phyloP scores from a whole-genome alignment of 768 basidiomycete genomes.

The Panaeolus cyanescens region DNA sequence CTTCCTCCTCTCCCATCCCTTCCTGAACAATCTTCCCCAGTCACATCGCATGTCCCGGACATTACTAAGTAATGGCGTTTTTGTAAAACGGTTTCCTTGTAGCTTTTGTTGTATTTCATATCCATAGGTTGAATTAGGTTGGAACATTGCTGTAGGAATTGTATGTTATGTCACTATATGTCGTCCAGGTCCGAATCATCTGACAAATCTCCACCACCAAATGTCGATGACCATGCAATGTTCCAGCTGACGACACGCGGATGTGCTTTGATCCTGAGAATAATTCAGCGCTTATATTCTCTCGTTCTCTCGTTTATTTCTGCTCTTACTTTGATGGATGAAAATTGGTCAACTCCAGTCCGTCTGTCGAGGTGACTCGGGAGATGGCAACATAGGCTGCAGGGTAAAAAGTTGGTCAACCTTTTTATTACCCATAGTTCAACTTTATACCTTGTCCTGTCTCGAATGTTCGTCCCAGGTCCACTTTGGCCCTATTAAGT shows the following conservation, averaged over 20 bases:
- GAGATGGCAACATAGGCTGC: slow-evolving; percentile 72
- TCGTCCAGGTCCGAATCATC: slow-evolving; percentile 25
- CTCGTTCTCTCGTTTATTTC: neutral
- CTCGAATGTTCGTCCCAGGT: slow-evolving; percentile 74
- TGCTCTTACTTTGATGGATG: slow-evolving; percentile 56
- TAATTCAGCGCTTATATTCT: neutral
- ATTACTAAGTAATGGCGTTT: neutral
- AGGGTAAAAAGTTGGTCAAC: neutral
- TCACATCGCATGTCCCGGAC: neutral
- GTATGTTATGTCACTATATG: slow-evolving; percentile 4
- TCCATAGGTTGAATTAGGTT: slow-evolving; percentile 1
- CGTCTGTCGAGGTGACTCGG: slow-evolving; percentile 63
- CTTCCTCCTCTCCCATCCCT: neutral
- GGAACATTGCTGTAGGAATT: slow-evolving; percentile 7
- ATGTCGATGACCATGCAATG: slow-evolving; percentile 29
- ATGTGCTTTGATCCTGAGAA: slow-evolving; percentile 56
- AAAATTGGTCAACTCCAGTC: slow-evolving; percentile 65
- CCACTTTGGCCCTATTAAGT: slow-evolving; percentile 75
- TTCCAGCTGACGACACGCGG: slow-evolving; percentile 60
- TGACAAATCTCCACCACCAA: slow-evolving; percentile 13
- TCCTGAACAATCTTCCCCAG: neutral
- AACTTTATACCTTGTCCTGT: slow-evolving; percentile 63
- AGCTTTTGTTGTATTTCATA: slow-evolving; percentile 15
- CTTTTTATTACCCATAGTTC: neutral
- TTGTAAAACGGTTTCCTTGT: slow-evolving; percentile 6